These are phyloP conservation scores for Lentinula guzmanii DNA, from an alignment of 768 basidiomycete species.

Conservation along the genomic window DNA sequence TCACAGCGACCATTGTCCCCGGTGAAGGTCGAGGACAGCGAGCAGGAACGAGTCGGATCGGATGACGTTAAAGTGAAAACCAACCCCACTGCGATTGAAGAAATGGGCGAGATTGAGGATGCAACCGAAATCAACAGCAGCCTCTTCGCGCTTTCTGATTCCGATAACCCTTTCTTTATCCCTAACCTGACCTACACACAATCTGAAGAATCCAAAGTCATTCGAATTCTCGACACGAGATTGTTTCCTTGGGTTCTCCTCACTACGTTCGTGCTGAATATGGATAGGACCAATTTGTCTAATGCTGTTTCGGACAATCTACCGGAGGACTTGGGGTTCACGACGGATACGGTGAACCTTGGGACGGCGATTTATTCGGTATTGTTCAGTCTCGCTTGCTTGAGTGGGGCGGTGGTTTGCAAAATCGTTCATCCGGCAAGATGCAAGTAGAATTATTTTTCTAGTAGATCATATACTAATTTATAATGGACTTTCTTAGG, in stretches of 20 bases:
- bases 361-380: constrained; percentile 30
- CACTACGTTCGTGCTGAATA: constrained; percentile 28
- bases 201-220: constrained; percentile 26
- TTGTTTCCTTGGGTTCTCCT: constrained; percentile 27
- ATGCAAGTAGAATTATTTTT: constrained; percentile 16
- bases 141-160: background rate
- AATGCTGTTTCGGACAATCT: constrained; percentile 36
- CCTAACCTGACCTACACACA: constrained; percentile 22
- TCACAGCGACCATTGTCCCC: background rate
- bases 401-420: constrained; percentile 31
- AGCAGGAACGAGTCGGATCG: background rate
- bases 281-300: constrained; percentile 36
- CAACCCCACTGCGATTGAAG: background rate
- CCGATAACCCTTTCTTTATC: constrained; percentile 20
- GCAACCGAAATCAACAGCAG: background rate
- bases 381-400: constrained; percentile 25
- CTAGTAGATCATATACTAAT: background rate
- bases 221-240: constrained; percentile 20
- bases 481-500: constrained; percentile 12
- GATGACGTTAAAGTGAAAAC: too few species aligned
- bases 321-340: constrained; percentile 31
- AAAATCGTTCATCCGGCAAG: constrained; percentile 32
- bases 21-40: background rate
- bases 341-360: constrained; percentile 31
- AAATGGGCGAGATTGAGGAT: background rate